A percentile compares a stretch with the other conserved stretches of the same genome.
Conservation (phyloP, 495 filamentous ascomycete species). For the Penicillium flavigenum region DNA sequence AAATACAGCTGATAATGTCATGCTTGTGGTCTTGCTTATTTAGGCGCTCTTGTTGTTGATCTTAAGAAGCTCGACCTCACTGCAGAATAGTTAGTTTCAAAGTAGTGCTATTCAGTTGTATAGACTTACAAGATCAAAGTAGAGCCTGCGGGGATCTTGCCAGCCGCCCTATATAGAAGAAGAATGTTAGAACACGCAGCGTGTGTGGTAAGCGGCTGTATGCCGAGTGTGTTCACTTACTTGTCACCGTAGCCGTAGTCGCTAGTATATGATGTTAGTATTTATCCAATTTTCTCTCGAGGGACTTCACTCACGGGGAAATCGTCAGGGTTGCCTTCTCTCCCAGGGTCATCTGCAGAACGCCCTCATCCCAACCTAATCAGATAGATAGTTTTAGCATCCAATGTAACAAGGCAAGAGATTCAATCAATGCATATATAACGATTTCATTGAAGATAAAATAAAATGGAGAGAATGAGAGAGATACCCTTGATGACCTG, state of each 20-base stretch:
- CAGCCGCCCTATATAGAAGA: conserved; percentile 52
- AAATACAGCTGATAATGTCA: not conserved
- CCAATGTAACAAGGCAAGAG: not conserved
- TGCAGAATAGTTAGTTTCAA: conserved; percentile 20
- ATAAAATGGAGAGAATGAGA: conserved; percentile 2
- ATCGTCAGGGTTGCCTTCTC: conserved; percentile 80
- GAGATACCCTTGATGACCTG: conserved; percentile 74
- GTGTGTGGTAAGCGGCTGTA: not conserved
- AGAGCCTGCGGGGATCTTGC: conserved; percentile 54
- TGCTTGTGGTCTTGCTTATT: not conserved
- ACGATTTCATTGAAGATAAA: too few species aligned
- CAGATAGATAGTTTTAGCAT: not conserved
- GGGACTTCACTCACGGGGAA: conserved; percentile 56
- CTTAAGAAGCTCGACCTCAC: conserved; percentile 46
- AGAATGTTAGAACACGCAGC: conserved; percentile 12
- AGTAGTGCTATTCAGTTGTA: not conserved
- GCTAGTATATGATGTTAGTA: conserved; percentile 46
- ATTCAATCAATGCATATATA: not conserved
- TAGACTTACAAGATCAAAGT: conserved; percentile 53
- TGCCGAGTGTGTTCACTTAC: conserved; percentile 59
- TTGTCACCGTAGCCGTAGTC: conserved; percentile 76
- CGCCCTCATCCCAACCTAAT: conserved; percentile 84
- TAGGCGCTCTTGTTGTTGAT: conserved; percentile 41
- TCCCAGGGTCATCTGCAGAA: conserved; percentile 73
- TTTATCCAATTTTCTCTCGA: not conserved